Percentiles rank a stretch among this genome's conserved stretches.
phyloP scores from a whole-genome alignment of 2,329 filamentous ascomycete genomes.

The Blastomyces percursus region DNA sequence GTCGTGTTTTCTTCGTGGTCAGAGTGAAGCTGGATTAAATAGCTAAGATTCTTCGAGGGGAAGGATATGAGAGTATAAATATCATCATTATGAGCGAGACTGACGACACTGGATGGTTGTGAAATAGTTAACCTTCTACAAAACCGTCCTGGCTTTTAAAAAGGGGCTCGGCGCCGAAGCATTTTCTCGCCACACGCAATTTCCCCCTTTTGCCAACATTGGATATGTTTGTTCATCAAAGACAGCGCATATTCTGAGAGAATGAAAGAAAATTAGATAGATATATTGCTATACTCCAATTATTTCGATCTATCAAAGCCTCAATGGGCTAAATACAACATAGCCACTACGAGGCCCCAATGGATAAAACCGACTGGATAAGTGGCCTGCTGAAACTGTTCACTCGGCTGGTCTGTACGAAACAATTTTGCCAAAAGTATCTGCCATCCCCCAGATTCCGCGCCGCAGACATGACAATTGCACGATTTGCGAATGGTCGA shows the following conservation, averaged over 20 bases:
- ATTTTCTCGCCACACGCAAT: too few relatives aligned
- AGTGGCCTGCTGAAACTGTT: not conserved
- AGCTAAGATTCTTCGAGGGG: too few relatives aligned
- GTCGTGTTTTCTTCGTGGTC: too few relatives aligned
- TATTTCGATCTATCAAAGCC: not conserved
- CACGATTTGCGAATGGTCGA: constrained; percentile 49
- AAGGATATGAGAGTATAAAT: too few relatives aligned
- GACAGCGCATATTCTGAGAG: not conserved
- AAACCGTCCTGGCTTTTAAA: not conserved
- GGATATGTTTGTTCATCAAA: not conserved
- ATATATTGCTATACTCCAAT: not conserved
- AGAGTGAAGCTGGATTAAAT: too few relatives aligned
- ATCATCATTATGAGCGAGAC: too few relatives aligned
- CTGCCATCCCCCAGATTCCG: constrained; percentile 47
- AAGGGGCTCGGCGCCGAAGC: not conserved
- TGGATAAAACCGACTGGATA: too few relatives aligned
- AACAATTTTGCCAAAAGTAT: constrained; percentile 46
- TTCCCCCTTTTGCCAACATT: too few relatives aligned
- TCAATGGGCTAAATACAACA: not conserved
- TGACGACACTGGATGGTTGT: too few relatives aligned
- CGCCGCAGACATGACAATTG: constrained; percentile 42
- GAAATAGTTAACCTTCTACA: too few relatives aligned
- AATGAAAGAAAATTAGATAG: not conserved
- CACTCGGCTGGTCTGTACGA: constrained; percentile 24
- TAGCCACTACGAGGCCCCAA: not conserved